These are phyloP conservation scores for Cyamopsis tetragonoloba DNA, from an alignment of 306 rosid species.

Conservation along the genomic window DNA sequence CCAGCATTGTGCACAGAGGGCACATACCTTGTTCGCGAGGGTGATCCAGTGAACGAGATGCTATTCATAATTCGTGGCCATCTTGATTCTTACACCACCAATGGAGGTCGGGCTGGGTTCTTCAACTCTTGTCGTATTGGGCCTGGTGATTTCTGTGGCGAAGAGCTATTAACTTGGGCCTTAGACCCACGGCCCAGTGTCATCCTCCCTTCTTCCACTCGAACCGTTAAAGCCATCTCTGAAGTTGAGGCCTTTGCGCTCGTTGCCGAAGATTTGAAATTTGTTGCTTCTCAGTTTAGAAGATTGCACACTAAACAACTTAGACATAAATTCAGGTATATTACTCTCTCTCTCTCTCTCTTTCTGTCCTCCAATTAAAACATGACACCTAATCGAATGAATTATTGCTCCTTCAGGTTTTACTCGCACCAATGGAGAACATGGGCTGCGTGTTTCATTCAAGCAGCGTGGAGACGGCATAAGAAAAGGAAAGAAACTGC, in stretches of 20 bases:
- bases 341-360: no score
- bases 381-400: no score
- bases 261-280: constrained; percentile 81
- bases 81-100: constrained; percentile 91
- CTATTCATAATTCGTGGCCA: constrained; percentile 84
- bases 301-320: constrained; percentile 80
- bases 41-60: constrained; percentile 92
- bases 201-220: constrained; percentile 74
- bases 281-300: constrained; percentile 83
- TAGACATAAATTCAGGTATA: constrained; percentile 73
- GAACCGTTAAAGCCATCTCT: constrained; percentile 73
- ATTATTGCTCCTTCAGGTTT: no score
- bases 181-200: constrained; percentile 73
- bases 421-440: constrained; percentile 93
- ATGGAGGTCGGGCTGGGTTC: constrained; percentile 89
- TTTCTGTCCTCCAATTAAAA: no score
- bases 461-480: constrained; percentile 76
- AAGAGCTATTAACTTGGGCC: constrained; percentile 93
- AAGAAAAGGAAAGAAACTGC: constrained; percentile 59
- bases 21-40: constrained; percentile 73
- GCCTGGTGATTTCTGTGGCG: constrained; percentile 93
- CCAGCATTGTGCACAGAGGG: constrained; percentile 83
- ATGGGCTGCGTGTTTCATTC: constrained; percentile 85
- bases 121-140: constrained; percentile 80
- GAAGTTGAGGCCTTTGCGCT: constrained; percentile 97